These are phyloP conservation scores for Stagonosporopsis chrysanthemi DNA, from an alignment of 2,329 filamentous ascomycete genomes.

Conservation along the genomic window DNA sequence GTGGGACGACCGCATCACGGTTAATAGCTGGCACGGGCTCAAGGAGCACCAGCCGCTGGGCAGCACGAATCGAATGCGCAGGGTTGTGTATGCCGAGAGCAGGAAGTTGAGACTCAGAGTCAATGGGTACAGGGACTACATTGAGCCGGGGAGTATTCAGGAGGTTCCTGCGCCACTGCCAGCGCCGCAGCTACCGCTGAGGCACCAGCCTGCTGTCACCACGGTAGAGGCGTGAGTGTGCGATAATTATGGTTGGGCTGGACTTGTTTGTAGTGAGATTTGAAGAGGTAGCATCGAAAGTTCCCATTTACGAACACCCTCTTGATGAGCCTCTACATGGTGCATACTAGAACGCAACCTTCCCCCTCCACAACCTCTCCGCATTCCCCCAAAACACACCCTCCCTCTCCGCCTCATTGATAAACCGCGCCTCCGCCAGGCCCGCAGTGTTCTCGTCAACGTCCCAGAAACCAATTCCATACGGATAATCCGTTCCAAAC, in stretches of 20 bases:
- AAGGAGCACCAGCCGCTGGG: slow-evolving; percentile 51
- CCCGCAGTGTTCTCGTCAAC: slow-evolving; percentile 43
- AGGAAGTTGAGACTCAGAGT: slow-evolving; percentile 51
- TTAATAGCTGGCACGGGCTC: slow-evolving; percentile 52
- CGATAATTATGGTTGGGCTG: too few species aligned
- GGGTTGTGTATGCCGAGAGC: slow-evolving; percentile 53
- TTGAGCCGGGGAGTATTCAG: slow-evolving; percentile 48
- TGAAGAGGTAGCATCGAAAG: too few species aligned
- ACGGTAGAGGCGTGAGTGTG: slow-evolving; percentile 22
- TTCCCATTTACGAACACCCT: too few species aligned
- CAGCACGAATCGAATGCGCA: slow-evolving; percentile 51
- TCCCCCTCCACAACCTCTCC: slow-evolving; percentile 36
- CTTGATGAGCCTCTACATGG: background rate
- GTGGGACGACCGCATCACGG: slow-evolving; percentile 52
- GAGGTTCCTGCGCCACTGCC: slow-evolving; percentile 46
- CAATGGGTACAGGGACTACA: slow-evolving; percentile 51
- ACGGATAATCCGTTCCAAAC: slow-evolving; percentile 51
- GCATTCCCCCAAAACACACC: slow-evolving; percentile 40
- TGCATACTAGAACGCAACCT: slow-evolving; percentile 15
- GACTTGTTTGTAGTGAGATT: too few species aligned
- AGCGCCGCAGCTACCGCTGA: slow-evolving; percentile 27
- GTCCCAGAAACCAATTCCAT: slow-evolving; percentile 50
- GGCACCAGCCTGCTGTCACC: slow-evolving; percentile 28
- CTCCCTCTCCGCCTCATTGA: slow-evolving; percentile 35
- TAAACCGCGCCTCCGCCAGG: slow-evolving; percentile 33